These are phyloP conservation scores for Lachancea quebecensis DNA, from an alignment of 805 yeast species.

Conservation along the genomic window DNA sequence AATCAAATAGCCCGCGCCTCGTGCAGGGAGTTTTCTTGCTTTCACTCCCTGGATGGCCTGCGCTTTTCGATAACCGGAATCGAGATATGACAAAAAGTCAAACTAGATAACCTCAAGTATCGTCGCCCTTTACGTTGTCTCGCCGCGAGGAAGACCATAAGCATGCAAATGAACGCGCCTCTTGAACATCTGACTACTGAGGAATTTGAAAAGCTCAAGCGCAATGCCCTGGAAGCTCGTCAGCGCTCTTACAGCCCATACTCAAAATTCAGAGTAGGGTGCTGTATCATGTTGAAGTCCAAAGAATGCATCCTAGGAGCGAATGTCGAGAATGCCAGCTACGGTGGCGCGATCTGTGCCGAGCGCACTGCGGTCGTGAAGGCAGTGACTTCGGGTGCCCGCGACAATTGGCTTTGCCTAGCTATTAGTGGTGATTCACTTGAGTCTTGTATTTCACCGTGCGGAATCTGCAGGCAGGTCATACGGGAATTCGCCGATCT, in stretches of 20 bases:
- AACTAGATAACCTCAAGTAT: too few species aligned
- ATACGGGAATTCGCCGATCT: conserved; percentile 66
- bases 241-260: conserved; percentile 43
- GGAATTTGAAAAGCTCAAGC: conserved; percentile 25
- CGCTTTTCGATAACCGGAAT: too few species aligned
- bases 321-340: conserved; percentile 89
- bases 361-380: conserved; percentile 60
- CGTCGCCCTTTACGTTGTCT: too few species aligned
- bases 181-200: conserved; percentile 17
- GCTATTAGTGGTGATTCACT: conserved; percentile 30
- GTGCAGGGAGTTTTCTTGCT: too few species aligned
- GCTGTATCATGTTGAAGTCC: conserved; percentile 50
- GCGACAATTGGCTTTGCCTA: conserved; percentile 24
- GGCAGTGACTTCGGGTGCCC: conserved; percentile 37
- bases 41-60: too few species aligned
- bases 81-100: too few species aligned
- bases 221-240: conserved; percentile 33
- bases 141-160: background rate
- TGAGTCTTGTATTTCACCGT: conserved; percentile 63
- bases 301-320: conserved; percentile 62
- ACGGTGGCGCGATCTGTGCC: conserved; percentile 74
- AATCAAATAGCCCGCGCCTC: too few species aligned
- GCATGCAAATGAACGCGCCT: conserved; percentile 4
- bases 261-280: conserved; percentile 60
- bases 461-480: conserved; percentile 91